Evolutionary conservation across 192 early-diverging fungal species (phyloP).

Genomic region (Pecoramyces ruminantium): DNA sequence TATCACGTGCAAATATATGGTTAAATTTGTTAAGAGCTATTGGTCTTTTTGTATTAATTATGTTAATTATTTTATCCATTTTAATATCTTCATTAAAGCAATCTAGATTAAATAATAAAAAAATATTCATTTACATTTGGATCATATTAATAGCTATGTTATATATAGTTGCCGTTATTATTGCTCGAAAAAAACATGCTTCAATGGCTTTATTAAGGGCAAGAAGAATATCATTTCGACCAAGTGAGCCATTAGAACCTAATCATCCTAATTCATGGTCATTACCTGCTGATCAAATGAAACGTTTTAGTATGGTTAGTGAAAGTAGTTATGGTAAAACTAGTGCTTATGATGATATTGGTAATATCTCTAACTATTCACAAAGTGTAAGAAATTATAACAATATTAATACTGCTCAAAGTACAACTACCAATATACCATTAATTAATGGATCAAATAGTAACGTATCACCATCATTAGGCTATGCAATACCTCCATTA

Average conservation of each 20-base stretch:
- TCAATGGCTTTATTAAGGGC: background rate
- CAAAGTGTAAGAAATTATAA: background rate
- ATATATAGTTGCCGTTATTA: background rate
- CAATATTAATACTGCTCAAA: background rate
- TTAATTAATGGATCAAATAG: background rate
- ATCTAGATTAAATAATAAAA: background rate
- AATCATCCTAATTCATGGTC: background rate
- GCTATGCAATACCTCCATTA: background rate
- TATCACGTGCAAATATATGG: background rate
- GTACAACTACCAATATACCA: background rate
- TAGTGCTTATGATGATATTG: background rate
- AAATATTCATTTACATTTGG: background rate
- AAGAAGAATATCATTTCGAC: background rate
- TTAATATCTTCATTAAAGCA: background rate
- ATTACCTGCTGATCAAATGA: background rate
- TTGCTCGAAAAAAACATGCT: background rate
- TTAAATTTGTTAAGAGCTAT: background rate
- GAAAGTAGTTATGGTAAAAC: background rate
- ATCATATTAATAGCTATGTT: background rate
- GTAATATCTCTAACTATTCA: background rate
- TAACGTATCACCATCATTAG: background rate
- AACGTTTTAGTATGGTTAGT: background rate
- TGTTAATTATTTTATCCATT: background rate
- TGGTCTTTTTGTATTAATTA: background rate
- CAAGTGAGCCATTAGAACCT: background rate